Base-by-base conservation (phyloP, 805 yeast species). In the Groenewaldozyma salmanticensis region DNA sequence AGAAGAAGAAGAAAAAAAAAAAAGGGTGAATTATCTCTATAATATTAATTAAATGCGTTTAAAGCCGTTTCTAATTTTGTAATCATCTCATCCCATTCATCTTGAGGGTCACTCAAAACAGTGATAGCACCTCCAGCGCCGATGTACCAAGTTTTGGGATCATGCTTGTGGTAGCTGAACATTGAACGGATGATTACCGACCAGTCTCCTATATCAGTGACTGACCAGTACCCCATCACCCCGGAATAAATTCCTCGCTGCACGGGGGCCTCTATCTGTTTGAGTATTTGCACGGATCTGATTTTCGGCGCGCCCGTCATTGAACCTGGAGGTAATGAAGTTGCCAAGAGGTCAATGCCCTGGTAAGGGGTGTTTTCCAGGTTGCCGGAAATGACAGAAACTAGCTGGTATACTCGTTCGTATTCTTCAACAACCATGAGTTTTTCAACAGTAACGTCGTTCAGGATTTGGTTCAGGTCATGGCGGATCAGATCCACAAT, bases 61-160 rank as follows among this genome's bases (percentile, higher is more conserved):
- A 86, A 59, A 6, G 90, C 94, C 57, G 90, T 79, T 31, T 78
- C 76, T 24, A 92, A 64, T 60, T 92, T 92, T 9, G 81, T 64
- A 36, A 70, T 59, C 95, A 92, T 81, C 57, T 92, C 99, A 22
- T 85, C 87, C 81, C 92, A 84, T 59, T 92, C 99, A 2, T 80
- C 90, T 19, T 74, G 75, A n/a, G 69, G 65, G 20, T 84, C 77
- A 56, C 96, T 85, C 45, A 92, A 65, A 2, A 87, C 88, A 0
- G 97, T 92, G 35, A 92, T 78, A 15, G 97, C 99, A 3, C 99
- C 99, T 13, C 99, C 99, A 5, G 98, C 98, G 1, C 99, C 99
- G 41, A 90, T 75, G 47, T 86, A 68, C 94, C 95, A 92, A 4
- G 64, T 54, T 21, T 31, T 29, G 20, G 52, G 47, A 22, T 13